phyloP scores from a whole-genome alignment of 306 rosid genomes.

The Ormosia semicastrata region DNA sequence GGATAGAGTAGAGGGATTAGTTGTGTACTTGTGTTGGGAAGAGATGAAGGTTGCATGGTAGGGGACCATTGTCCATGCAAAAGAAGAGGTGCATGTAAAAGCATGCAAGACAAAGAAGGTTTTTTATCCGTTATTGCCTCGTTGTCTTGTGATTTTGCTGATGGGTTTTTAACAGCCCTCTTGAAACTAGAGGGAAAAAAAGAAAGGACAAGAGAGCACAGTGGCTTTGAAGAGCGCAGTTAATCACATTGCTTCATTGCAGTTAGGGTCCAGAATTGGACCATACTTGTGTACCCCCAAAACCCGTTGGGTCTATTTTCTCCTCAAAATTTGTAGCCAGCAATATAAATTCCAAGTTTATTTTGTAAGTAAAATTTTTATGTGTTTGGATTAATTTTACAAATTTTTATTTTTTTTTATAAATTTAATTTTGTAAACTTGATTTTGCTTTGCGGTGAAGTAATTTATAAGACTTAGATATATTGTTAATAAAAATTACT shows the following conservation, averaged over 20 bases:
- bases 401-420: too few relatives aligned
- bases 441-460: too few relatives aligned
- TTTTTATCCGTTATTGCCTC: slow-evolving; percentile 36
- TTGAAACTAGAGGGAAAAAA: slow-evolving; percentile 13
- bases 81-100: slow-evolving; percentile 33
- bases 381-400: too few relatives aligned
- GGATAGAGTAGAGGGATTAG: slow-evolving; percentile 28
- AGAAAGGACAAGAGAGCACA: slow-evolving; percentile 27
- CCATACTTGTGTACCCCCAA: slow-evolving; percentile 6
- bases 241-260: slow-evolving; percentile 13
- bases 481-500: too few relatives aligned
- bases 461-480: too few relatives aligned
- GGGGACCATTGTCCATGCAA: slow-evolving; percentile 57
- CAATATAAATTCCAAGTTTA: background rate
- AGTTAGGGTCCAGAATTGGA: slow-evolving; percentile 2
- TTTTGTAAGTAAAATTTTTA: background rate
- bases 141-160: slow-evolving; percentile 24
- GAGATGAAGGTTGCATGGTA: background rate
- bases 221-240: slow-evolving; percentile 2
- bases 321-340: slow-evolving; percentile 26
- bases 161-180: slow-evolving; percentile 27
- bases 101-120: slow-evolving; percentile 55
- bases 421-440: too few relatives aligned
- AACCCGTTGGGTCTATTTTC: background rate
- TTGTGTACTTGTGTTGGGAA: slow-evolving; percentile 5